phyloP scores from a whole-genome alignment of 2,329 filamentous ascomycete species.

The Aspergillus pseudoterreus region DNA sequence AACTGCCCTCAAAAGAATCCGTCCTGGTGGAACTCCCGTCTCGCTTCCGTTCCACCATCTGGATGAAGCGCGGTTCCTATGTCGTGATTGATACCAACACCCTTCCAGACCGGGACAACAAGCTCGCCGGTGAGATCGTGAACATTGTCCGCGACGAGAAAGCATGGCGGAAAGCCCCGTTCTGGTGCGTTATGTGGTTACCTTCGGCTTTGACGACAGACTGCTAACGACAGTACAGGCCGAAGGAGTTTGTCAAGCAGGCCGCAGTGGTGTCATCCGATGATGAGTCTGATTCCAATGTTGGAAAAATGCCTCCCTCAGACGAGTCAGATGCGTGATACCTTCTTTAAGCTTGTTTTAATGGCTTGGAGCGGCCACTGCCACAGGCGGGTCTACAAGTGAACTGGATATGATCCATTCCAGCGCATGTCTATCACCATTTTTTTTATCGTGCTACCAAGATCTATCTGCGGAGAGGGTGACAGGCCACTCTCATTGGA shows the following conservation, averaged over 20 bases:
- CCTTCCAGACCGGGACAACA: conserved; percentile 66
- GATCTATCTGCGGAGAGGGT: neutral
- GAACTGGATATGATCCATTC: neutral
- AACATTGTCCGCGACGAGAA: conserved; percentile 92
- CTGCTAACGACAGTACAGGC: conserved; percentile 52
- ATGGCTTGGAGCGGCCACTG: neutral
- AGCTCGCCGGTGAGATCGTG: conserved; percentile 81
- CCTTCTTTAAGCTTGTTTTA: no score
- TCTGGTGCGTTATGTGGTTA: conserved; percentile 61
- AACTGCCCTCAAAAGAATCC: conserved; percentile 62
- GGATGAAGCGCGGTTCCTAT: conserved; percentile 85
- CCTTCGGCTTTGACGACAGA: neutral
- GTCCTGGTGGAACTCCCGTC: conserved; percentile 77
- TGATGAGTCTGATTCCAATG: conserved; percentile 72
- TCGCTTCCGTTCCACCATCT: conserved; percentile 86
- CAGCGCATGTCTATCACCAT: neutral
- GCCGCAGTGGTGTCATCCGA: conserved; percentile 64
- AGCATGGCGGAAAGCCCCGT: conserved; percentile 80
- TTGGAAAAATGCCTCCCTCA: conserved; percentile 80
- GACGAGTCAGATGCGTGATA: conserved; percentile 69
- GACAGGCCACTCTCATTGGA: conserved; percentile 16
- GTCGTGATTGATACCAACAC: conserved; percentile 73
- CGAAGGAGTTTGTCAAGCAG: conserved; percentile 70
- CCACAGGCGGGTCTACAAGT: neutral
- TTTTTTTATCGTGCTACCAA: neutral